Base-by-base conservation (phyloP, 306 rosid species). In the Fragaria iinumae region DNA sequence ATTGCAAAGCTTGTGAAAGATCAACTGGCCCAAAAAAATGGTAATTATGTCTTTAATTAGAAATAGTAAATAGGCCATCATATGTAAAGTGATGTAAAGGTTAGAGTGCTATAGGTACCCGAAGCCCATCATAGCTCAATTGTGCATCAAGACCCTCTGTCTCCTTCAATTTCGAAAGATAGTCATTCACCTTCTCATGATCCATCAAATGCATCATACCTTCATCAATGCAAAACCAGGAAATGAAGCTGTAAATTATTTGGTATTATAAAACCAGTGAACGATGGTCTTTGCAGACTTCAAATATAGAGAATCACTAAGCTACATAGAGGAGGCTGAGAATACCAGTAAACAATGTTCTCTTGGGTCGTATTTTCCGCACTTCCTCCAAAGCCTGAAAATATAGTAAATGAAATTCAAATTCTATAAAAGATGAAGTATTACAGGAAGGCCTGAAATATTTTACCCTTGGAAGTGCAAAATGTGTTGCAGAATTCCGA, bases 161-260 rank as follows among this genome's bases (percentile, higher is more conserved):
- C 80, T 88, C 91, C 90, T 41, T 74, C 81, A 90, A 41, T 71
- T 85, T 86, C 79, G 32, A 5, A 65, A 92, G 98, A 81, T 88
- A 87, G 68, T 44, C 75, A 68, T 85, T 95, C 84, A 90, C 96
- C 80, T 84, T 87, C 67, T 95, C 98, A 67, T 95, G 98, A 83
- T 92, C 97, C 98, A 92, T 92, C 80, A 89, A 76, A 85, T 95
- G 98, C 97, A 95, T 95, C 98, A 90, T 95, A 43, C 98, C 98
- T 95, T 83, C 76, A 84, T 38, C 68, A 84, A 81, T 47, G 34
- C 73, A 74, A 80, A 71, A 73, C 55, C 18, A 76, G 44, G 43
- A 74, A 72, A 69, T 50, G 57, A 39, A 9, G 32, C 64, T 68
- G 34, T 18, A 70, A 59, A 21, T 76, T 43, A 52, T 64, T 48